Base-by-base conservation (phyloP, 1,284 basidiomycete species). In the Polyporus tsugae region DNA sequence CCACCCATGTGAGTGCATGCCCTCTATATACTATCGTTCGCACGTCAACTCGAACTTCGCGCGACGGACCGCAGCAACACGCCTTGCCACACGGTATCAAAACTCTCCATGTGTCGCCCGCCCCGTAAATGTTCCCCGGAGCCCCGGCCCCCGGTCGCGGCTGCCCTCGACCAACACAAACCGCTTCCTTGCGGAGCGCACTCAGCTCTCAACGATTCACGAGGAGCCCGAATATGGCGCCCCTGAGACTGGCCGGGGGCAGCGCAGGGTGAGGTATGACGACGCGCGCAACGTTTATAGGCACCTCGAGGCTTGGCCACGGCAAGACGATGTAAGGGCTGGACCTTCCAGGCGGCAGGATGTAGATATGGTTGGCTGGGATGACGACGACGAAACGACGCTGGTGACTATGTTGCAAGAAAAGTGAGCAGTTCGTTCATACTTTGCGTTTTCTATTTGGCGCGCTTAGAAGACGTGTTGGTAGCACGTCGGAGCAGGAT, bases 381-480 rank as follows among this genome's bases (percentile, higher is more conserved):
- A 89, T 68, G 86, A 88, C 66, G 87, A 88, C 69, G 86, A 88
- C 67, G 87, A 88, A 74, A 79, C 77, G 36, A 87, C 87, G 1
- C 80, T 89, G 41, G 82, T 87, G n/a, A 85, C 84, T 35, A 80
- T 87, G 66, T 76, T 89, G 72, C 81, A 86, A 62, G 83, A 85
- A 62, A 79, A 77, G 85, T 84, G 74, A 66, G 80, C 76, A 19
- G 29, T 33, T 39, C 61, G 25, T 58, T 49, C 4, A 58, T 53
- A 25, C 29, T 65, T 39, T 39, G 29, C 41, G 33, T 17, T 13
- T 46, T 15, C 11, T 55, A 5, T 29, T 7, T 35, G 25, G 33
- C 19, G 22, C 42, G 62, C 62, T 70, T 29, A 72, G 52, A 35
- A 19, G 17, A 57, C 17, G 17, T 33, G 33, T 42, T 25, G 59